A percentile compares a stretch with the other conserved stretches of the same genome.
Evolutionary conservation across 139 green algal species (phyloP).

Genomic region (Tetratostichococcus sp.): DNA sequence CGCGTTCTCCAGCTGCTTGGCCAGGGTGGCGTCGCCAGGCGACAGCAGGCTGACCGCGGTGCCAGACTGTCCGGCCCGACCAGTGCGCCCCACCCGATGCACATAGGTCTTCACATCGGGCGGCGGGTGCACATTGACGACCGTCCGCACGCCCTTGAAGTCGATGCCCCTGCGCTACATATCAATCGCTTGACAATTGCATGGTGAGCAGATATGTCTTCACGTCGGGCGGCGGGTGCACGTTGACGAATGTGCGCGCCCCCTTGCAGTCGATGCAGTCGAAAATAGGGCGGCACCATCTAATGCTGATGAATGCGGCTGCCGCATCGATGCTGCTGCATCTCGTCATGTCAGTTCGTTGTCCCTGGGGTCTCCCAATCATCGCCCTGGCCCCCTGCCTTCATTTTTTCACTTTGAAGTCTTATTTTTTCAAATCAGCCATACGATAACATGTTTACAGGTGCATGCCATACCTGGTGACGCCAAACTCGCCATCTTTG

Average conservation of each 20-base stretch:
- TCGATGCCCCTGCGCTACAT: slow-evolving; percentile 74
- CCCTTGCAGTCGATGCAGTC: slow-evolving; percentile 98
- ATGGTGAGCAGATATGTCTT: slow-evolving; percentile 82
- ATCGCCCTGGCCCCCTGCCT: too few relatives aligned
- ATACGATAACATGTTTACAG: too few relatives aligned
- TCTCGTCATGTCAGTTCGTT: too few relatives aligned
- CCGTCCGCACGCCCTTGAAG: slow-evolving; percentile 91
- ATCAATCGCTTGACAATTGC: slow-evolving; percentile 4
- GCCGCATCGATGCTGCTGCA: too few relatives aligned
- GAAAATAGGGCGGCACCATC: too few relatives aligned
- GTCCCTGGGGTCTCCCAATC: too few relatives aligned
- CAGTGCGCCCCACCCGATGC: slow-evolving; percentile 88
- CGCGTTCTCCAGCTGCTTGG: neutral
- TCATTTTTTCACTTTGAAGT: too few relatives aligned
- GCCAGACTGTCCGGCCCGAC: slow-evolving; percentile 70
- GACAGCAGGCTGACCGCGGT: slow-evolving; percentile 60
- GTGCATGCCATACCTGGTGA: slow-evolving; percentile 63
- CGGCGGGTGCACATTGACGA: slow-evolving; percentile 86
- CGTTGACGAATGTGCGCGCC: slow-evolving; percentile 89
- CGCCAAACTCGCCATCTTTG: slow-evolving; percentile 88
- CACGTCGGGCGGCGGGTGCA: slow-evolving; percentile 59
- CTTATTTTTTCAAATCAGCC: too few relatives aligned
- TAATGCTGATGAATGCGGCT: too few relatives aligned
- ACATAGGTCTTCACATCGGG: slow-evolving; percentile 66
- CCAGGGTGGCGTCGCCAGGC: slow-evolving; percentile 11